Percentiles rank a stretch among this genome's conserved stretches.
Evolutionary conservation across 352 stramenopile species (phyloP).

Genomic region (Pythium dissimile): DNA sequence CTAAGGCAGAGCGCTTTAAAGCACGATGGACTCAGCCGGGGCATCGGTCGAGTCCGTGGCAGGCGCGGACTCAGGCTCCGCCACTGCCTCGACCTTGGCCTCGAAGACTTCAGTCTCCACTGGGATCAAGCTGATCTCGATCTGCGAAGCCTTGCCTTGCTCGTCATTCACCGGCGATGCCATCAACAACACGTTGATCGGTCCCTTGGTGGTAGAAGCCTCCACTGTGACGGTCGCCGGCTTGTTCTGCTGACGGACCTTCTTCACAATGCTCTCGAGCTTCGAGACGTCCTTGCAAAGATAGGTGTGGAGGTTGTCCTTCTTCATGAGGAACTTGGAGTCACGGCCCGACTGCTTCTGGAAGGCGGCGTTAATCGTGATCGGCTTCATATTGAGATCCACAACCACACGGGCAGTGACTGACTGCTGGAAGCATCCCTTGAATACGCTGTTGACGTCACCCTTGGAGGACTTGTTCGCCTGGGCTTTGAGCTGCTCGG

Average conservation of each 20-base stretch:
- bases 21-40: slow-evolving; percentile 4
- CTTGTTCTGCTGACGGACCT: slow-evolving; percentile 40
- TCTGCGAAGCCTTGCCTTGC: slow-evolving; percentile 40
- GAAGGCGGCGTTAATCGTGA: slow-evolving; percentile 62
- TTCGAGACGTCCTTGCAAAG: slow-evolving; percentile 43
- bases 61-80: not conserved
- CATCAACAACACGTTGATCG: slow-evolving; percentile 34
- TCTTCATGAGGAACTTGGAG: slow-evolving; percentile 50
- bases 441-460: slow-evolving; percentile 40
- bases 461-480: slow-evolving; percentile 16
- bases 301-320: slow-evolving; percentile 47
- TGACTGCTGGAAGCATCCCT: slow-evolving; percentile 63
- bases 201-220: slow-evolving; percentile 19
- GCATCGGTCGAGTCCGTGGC: slow-evolving; percentile 1
- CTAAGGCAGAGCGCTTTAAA: slow-evolving; percentile 4
- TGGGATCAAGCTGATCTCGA: slow-evolving; percentile 66
- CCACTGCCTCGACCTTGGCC: not conserved
- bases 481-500: slow-evolving; percentile 21
- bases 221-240: slow-evolving; percentile 40
- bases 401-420: slow-evolving; percentile 53
- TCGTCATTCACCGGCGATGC: slow-evolving; percentile 47
- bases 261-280: slow-evolving; percentile 44
- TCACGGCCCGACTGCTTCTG: slow-evolving; percentile 37
- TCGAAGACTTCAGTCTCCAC: slow-evolving; percentile 11
- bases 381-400: slow-evolving; percentile 42